Base-by-base conservation (phyloP, 1,139 yeast species). In the Torulaspora pretoriensis region DNA sequence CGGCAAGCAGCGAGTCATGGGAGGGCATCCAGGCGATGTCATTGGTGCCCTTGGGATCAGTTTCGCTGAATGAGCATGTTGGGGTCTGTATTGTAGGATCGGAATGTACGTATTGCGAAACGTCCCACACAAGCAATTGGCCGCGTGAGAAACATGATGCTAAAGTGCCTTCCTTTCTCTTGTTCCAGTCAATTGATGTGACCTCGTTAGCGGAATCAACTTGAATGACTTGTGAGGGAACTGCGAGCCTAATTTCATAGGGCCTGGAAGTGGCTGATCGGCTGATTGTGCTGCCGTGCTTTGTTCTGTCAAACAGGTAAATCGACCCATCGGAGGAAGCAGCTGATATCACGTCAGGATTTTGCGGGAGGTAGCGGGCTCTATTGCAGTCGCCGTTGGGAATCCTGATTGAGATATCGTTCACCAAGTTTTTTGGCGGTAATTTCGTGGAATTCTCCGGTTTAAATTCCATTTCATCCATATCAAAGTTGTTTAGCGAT, bases 301-400 rank as follows among this genome's bases (percentile, higher is more conserved):
- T 61, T 43, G 77, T 77, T 48, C 78, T 70, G 55, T 83, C 78
- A 64, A 86, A 85, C 13, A 90, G 66, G 54, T 77, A 80, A 3
- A 84, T 76, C 26, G 79, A 77, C 2, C 98, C 97, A 9, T 68
- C 68, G 0, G 89, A 89, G 43, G 88, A 81, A 49, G 88, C 83
- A 0, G 94, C 78, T 1, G 92, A 90, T 8, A 89, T 77, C 1
- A 81, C 59, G 46, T 74, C 78, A 1, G 89, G 77, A 55, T 85
- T 79, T 54, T 79, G 87, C 0, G 96, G 95, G 74, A 83, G 75
- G 57, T 77, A 78, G 28, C 96, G 73, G 0, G 95, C 90, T 51
- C 86, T 73, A 61, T 90, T 88, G 55, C 92, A 80, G 8, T 78
- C 80, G 4, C 70, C 65, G 46, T 45, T 47, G 5, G 68, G 68